A percentile compares a stretch with the other conserved stretches of the same genome.
Evolutionary conservation across 805 yeast genomes (phyloP).

Genomic region (Maudiozyma saulgeensis): DNA sequence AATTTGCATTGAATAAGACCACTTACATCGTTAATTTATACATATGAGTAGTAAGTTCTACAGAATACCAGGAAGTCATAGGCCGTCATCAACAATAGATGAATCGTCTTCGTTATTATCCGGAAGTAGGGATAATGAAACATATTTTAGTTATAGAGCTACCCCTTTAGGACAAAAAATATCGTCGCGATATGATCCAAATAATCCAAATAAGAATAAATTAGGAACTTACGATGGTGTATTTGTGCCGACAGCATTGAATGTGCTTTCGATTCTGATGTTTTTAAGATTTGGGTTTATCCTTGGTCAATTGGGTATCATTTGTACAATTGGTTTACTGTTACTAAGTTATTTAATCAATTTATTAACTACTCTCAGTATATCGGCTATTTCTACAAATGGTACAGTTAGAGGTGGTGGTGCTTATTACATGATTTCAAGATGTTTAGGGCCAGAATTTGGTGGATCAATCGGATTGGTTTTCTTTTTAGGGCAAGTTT

Average conservation of each 20-base stretch:
- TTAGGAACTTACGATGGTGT: slow-evolving; percentile 82
- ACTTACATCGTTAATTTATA: no score
- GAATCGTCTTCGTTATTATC: slow-evolving; percentile 22
- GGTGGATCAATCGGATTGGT: slow-evolving; percentile 97
- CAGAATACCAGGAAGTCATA: slow-evolving; percentile 29
- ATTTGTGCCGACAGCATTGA: slow-evolving; percentile 85
- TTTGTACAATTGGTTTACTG: slow-evolving; percentile 64
- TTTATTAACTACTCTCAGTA: slow-evolving; percentile 75
- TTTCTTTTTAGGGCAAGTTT: slow-evolving; percentile 87
- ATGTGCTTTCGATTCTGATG: slow-evolving; percentile 90
- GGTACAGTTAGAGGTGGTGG: slow-evolving; percentile 98
- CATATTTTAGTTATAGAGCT: slow-evolving; percentile 26
- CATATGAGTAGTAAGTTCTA: slow-evolving; percentile 23
- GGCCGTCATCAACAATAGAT: slow-evolving; percentile 14
- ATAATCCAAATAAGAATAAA: slow-evolving; percentile 35
- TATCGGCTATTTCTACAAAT: slow-evolving; percentile 93
- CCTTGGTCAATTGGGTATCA: slow-evolving; percentile 85
- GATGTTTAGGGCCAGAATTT: slow-evolving; percentile 94
- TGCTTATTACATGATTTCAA: slow-evolving; percentile 92
- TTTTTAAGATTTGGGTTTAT: slow-evolving; percentile 92
- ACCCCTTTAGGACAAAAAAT: slow-evolving; percentile 17
- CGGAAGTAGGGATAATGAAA: slow-evolving; percentile 12
- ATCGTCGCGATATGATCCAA: slow-evolving; percentile 26
- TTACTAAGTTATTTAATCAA: slow-evolving; percentile 71
- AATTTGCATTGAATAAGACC: no score